Percentiles rank a stretch among this genome's conserved stretches.
phyloP scores from a whole-genome alignment of 1,284 basidiomycete species.

The Trametes versicolor region DNA sequence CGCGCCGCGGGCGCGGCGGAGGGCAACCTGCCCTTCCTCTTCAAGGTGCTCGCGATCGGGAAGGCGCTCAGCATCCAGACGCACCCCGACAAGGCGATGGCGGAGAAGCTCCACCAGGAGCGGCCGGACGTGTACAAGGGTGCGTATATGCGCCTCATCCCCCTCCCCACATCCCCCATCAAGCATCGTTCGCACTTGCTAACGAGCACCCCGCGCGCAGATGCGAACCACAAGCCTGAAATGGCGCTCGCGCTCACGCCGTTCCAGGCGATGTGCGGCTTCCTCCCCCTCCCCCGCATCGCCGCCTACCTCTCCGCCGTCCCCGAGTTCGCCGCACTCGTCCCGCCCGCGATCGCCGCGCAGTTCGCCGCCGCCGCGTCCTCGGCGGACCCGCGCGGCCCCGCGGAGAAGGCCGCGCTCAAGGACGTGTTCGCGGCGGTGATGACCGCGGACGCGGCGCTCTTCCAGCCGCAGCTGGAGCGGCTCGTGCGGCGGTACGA shows the following conservation, averaged over 20 bases:
- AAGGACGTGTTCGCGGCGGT: constrained; percentile 83
- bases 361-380: constrained; percentile 58
- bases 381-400: constrained; percentile 52
- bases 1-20: constrained; percentile 55
- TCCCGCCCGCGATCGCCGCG: constrained; percentile 64
- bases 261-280: constrained; percentile 93
- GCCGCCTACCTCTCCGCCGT: constrained; percentile 72
- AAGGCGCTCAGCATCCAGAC: constrained; percentile 98
- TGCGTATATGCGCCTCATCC: constrained; percentile 16
- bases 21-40: constrained; percentile 90
- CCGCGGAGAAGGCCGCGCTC: constrained; percentile 69
- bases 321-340: constrained; percentile 82
- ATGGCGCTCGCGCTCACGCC: constrained; percentile 96
- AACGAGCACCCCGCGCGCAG: constrained; percentile 49
- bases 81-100: constrained; percentile 94
- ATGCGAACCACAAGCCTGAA: constrained; percentile 97
- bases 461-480: constrained; percentile 65
- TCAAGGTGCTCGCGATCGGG: constrained; percentile 93
- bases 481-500: constrained; percentile 74
- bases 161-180: background rate
- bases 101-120: constrained; percentile 78
- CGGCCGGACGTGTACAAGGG: constrained; percentile 72
- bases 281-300: constrained; percentile 82
- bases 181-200: background rate
- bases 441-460: constrained; percentile 75